These are phyloP conservation scores for Ambrosia trifida DNA, from an alignment of 129 eudicot genomes.

Conservation along the genomic window DNA sequence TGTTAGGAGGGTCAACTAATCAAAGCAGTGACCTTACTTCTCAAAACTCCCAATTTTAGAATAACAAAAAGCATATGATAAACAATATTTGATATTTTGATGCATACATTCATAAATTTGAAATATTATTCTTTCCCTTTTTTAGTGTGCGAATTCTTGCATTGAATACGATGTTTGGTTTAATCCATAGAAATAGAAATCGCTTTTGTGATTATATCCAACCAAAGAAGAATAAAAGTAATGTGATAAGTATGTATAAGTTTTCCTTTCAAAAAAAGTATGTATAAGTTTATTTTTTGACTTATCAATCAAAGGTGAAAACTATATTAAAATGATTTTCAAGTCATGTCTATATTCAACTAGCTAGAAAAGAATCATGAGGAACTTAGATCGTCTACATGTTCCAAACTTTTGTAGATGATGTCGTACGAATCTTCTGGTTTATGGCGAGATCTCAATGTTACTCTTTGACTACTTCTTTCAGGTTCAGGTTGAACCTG, in stretches of 20 bases:
- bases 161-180: background rate
- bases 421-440: too few species aligned
- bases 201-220: slow-evolving; percentile 9
- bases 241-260: background rate
- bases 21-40: background rate
- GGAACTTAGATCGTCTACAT: too few species aligned
- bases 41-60: background rate
- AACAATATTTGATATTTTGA: background rate
- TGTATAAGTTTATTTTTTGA: slow-evolving; percentile 5
- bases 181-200: background rate
- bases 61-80: slow-evolving; percentile 7
- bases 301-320: background rate
- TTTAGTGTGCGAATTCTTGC: background rate
- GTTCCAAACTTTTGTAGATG: too few species aligned
- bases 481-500: too few species aligned
- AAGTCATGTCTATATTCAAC: too few species aligned
- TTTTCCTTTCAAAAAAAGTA: too few species aligned
- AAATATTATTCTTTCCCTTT: background rate
- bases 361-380: too few species aligned
- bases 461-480: too few species aligned
- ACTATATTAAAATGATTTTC: too few species aligned
- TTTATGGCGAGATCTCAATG: too few species aligned
- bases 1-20: background rate
- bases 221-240: background rate
- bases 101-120: background rate